These are phyloP conservation scores for Fonsecaea erecta DNA, from an alignment of 2,329 filamentous ascomycete genomes.

Conservation along the genomic window DNA sequence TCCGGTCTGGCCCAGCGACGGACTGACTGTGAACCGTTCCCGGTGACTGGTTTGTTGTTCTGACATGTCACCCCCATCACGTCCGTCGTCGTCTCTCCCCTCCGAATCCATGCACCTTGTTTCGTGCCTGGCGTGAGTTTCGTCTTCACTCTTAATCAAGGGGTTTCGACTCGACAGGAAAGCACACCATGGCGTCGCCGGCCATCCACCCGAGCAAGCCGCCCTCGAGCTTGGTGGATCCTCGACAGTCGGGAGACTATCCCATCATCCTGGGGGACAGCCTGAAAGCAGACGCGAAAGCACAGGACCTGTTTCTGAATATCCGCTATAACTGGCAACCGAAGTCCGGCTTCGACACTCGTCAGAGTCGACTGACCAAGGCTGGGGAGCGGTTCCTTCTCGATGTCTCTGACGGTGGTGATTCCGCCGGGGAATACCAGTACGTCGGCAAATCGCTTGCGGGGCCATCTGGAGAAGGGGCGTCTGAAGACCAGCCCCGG, in stretches of 20 bases:
- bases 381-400: slow-evolving; percentile 27
- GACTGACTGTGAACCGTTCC: not conserved
- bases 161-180: not conserved
- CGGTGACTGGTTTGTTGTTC: not conserved
- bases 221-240: slow-evolving; percentile 26
- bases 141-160: too few species aligned
- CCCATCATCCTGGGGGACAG: slow-evolving; percentile 52
- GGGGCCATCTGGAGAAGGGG: slow-evolving; percentile 1
- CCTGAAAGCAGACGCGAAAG: slow-evolving; percentile 42
- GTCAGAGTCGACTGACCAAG: slow-evolving; percentile 29
- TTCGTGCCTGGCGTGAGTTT: not conserved
- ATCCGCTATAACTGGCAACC: slow-evolving; percentile 54
- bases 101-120: not conserved
- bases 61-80: not conserved
- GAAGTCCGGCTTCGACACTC: slow-evolving; percentile 41
- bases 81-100: not conserved
- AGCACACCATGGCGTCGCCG: slow-evolving; percentile 30
- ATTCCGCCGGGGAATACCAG: slow-evolving; percentile 22
- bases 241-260: slow-evolving; percentile 48
- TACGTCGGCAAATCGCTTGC: slow-evolving; percentile 16
- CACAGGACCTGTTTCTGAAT: slow-evolving; percentile 43
- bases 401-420: slow-evolving; percentile 16
- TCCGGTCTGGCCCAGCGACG: not conserved
- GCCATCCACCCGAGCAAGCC: slow-evolving; percentile 28
- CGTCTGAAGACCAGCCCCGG: slow-evolving; percentile 39